Base-by-base conservation (phyloP, 495 filamentous ascomycete genomes). In the Tuber borchii region DNA sequence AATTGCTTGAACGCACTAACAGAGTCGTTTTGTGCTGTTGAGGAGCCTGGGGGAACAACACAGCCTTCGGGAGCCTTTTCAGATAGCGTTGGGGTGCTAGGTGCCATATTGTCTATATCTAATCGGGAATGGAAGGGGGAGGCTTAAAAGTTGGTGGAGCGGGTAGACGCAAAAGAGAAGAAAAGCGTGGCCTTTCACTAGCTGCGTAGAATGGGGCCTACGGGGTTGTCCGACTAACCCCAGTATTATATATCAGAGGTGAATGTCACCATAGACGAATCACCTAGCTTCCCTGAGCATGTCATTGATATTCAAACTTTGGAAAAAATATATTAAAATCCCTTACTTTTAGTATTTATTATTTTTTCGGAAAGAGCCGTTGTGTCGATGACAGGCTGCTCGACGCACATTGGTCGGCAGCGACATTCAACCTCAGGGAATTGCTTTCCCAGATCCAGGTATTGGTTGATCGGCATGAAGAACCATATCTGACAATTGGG, bases 1-100 rank as follows among this genome's bases (percentile, higher is more conserved):
- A 95, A 87, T 69, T 87, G 84, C 76, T 87, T 84, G 75, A 90
- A 88, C 14, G 87, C 75, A 48, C 78, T 81, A 1, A 77, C 42
- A 26, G 77, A 77, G 26, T 4, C 6, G 19, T 17, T 16, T 12
- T n/a, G 37, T 42, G 14, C 12, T 40, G 17, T n/a, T 7, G 17
- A 19, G 5, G 70, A 71, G 26, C 26, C 43, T 31, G 39, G 17
- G 4, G 70, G 39, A 45, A 34, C 42, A 34, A 20, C 20, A 31
- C 22, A 31, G 43, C 22, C 70, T 44, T 40, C 39, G 34, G 12
- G 2, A 34, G 17, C 34, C 39, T 71, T 40, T 37, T 71, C 43
- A 1, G 14, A 34, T 12, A 31, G 10, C 12, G 56, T 65, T 65
- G 56, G 56, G 19, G 26, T 65, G 56, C 5, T 6, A 17, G 56